These are phyloP conservation scores for Tilletiopsis washingtonensis DNA, from an alignment of 1,284 basidiomycete genomes.

Conservation along the genomic window DNA sequence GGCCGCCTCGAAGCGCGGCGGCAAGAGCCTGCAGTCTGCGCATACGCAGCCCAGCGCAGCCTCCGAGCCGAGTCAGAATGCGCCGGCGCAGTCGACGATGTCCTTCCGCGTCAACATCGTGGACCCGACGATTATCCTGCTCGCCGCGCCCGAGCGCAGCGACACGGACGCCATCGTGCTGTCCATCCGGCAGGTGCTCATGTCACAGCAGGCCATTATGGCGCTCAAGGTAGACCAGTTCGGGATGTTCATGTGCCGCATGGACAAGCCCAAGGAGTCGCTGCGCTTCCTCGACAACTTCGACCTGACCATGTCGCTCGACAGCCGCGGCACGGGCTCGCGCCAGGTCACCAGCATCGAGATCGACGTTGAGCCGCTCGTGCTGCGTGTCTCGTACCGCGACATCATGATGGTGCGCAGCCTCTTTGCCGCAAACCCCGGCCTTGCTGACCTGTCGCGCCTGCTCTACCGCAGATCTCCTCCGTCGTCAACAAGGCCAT, in stretches of 20 bases:
- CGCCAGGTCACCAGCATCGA: constrained; percentile 80
- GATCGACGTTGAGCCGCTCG: constrained; percentile 64
- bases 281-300: constrained; percentile 90
- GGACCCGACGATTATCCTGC: constrained; percentile 78
- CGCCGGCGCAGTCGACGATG: constrained; percentile 22
- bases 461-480: too few relatives aligned
- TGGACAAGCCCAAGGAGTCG: constrained; percentile 75
- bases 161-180: constrained; percentile 83
- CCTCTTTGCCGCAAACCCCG: too few relatives aligned
- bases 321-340: constrained; percentile 65
- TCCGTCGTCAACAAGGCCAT: constrained; percentile 83
- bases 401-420: constrained; percentile 91
- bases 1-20: neutral
- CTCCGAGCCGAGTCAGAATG: neutral
- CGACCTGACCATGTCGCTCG: constrained; percentile 77
- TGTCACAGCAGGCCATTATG: constrained; percentile 85
- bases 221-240: constrained; percentile 73
- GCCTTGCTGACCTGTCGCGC: too few relatives aligned
- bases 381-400: constrained; percentile 84
- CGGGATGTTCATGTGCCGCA: constrained; percentile 84
- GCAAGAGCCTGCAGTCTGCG: neutral
- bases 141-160: constrained; percentile 73
- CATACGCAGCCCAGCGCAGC: neutral
- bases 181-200: constrained; percentile 71
- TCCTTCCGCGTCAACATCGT: constrained; percentile 80